Conservation (phyloP, 805 yeast genomes). For the Candida arabinofermentans region DNA sequence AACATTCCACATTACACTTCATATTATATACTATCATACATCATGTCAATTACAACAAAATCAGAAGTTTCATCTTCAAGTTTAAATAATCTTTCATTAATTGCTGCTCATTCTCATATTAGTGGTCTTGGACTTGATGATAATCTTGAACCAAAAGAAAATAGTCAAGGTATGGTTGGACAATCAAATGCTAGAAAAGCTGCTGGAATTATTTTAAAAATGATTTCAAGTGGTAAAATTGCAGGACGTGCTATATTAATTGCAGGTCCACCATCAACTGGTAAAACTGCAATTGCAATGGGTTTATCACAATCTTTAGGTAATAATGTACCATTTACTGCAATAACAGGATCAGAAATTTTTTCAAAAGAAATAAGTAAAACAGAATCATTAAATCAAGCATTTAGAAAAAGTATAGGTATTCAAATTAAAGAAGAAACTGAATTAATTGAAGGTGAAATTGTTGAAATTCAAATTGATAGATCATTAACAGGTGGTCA, state of each 20-base stretch:
- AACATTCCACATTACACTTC: too few relatives aligned
- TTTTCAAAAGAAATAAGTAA: slow-evolving; percentile 96
- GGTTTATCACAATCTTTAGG: slow-evolving; percentile 96
- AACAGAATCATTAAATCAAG: slow-evolving; percentile 94
- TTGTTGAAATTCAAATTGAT: slow-evolving; percentile 92
- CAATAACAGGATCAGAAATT: slow-evolving; percentile 91
- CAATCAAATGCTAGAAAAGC: slow-evolving; percentile 80
- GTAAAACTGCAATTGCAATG: slow-evolving; percentile 94
- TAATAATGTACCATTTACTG: slow-evolving; percentile 96
- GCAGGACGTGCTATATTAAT: slow-evolving; percentile 93
- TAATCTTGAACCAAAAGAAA: slow-evolving; percentile 73
- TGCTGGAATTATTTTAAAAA: slow-evolving; percentile 90
- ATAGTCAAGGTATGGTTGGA: slow-evolving; percentile 88
- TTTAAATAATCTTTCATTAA: slow-evolving; percentile 23
- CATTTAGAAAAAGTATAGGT: slow-evolving; percentile 94
- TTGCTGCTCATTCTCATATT: slow-evolving; percentile 95
- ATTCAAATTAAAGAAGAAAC: slow-evolving; percentile 93
- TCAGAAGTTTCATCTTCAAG: slow-evolving; percentile 9
- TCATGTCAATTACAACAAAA: slow-evolving; percentile 21
- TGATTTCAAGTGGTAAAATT: slow-evolving; percentile 88
- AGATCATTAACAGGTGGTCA: slow-evolving; percentile 92
- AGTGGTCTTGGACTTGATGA: slow-evolving; percentile 93
- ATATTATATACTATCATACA: too few relatives aligned
- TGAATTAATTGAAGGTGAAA: slow-evolving; percentile 98
- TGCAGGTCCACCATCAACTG: slow-evolving; percentile 98